Evolutionary conservation across 257 asterid genomes (phyloP), one percentile per base, ranked within the genome.

Genomic region (Thymus quinquecostatus): DNA sequence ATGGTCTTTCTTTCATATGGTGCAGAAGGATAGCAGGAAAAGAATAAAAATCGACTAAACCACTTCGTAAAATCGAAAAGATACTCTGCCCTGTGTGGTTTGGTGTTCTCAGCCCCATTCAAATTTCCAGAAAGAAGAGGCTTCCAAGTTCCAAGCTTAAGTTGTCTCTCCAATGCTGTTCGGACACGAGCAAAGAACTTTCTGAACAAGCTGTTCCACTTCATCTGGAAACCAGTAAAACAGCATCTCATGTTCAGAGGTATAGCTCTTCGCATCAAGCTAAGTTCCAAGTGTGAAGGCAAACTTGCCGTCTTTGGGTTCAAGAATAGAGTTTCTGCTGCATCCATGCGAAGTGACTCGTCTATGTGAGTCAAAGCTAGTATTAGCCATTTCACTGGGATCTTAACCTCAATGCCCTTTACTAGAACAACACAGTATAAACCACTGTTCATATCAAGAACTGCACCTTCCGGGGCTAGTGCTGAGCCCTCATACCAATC

Each of bases 191-290:
- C 79, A 80, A 94, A 89, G 76, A 94, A 89, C 80, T 91, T 94
- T 80, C 95, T 83, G 83, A 94, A 91, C 82, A 94, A 82, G 85
- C 97, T 94, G 82, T 84, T 83, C 98, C 98, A 94, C 83, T 94
- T 94, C 98, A 94, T 94, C 76, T 89, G 96, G 77, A 94, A 94
- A 61, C 95, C 89, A 79, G 96, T 87, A 64, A 97, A 94, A 80
- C 88, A 91, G 70, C 96, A 88, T 80, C 98, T 88, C 99, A 94
- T 91, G 82, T 94, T 94, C 87, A 91, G 77, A 43, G 99, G 97
- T 69, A 94, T 74, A 68, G 98, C 99, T 74, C 75, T 81, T 80
- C 82, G 89, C 96, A 94, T 84, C 74, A 94, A 87, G 80, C 82
- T 75, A 77, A 94, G 95, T 82, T 94, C 98, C 84, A 93, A 84